Base-by-base conservation (phyloP, 148 eudicot genomes). In the Rhododendron molle region DNA sequence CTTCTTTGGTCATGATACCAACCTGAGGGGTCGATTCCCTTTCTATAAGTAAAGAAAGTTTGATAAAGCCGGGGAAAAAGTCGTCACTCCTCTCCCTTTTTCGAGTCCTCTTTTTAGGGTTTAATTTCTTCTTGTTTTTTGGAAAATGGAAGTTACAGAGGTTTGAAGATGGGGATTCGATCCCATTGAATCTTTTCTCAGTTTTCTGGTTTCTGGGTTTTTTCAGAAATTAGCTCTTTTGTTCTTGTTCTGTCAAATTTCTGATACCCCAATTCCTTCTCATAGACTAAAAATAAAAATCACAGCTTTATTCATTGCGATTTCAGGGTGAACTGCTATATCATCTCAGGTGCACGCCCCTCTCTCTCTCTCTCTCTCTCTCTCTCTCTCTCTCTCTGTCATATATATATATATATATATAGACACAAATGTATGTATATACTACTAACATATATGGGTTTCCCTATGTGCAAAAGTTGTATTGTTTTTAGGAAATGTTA, bases 91-190 rank as follows among this genome's bases (percentile, higher is more conserved):
- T 76, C 52, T 65, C 16, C 21, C 56, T 60, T 65, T 50, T 14
- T 28, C 79, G 47, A 20, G 11, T 67, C 47, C 49, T 23, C 47
- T 67, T n/a, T 67, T 10, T 30, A 30, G 76, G 76, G 38, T 30
- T 71, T 15, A 67, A 30, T 30, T 21, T 52, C 34, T 82, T 4
- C 56, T 43, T 72, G 38, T 58, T n/a, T 44, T 34, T 58, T 62
- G 14, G 32, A 34, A 54, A 81, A 88, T 83, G 86, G 86, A 78
- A 83, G 74, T 83, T 49, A 50, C 80, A 87, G 86, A 78, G 69
- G 86, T 79, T 12, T 83, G 21, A 15, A 28, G 32, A 18, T 14
- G n/a, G 65, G 38, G 26, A 28, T 6, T 30, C 1, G 78, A 62
- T 23, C 47, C 16, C 50, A 76, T 76, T 26, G 81, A 69, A 12